Percentiles rank a stretch among this genome's conserved stretches.
Evolutionary conservation across 805 yeast genomes (phyloP).

Genomic region (Ogataea wickerhamii): DNA sequence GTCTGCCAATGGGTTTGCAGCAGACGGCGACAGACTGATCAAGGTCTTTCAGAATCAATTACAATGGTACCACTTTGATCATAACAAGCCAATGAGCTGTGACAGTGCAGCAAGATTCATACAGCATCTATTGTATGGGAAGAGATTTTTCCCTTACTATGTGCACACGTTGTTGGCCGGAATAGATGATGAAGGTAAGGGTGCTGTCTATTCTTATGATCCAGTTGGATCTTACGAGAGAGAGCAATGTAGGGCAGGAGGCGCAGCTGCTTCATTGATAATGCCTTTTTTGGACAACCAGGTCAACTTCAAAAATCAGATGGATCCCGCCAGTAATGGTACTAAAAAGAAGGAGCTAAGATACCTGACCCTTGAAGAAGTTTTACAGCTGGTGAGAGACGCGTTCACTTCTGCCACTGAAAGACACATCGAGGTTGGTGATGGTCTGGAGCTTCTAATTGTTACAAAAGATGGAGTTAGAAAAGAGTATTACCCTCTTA

Average conservation of each 20-base stretch:
- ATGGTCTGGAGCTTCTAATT: slow-evolving; percentile 84
- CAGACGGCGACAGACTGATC: slow-evolving; percentile 86
- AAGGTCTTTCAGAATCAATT: slow-evolving; percentile 64
- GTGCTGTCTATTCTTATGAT: slow-evolving; percentile 93
- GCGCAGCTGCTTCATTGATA: slow-evolving; percentile 92
- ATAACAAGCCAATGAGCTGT: slow-evolving; percentile 66
- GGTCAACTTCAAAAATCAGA: slow-evolving; percentile 92
- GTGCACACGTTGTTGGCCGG: slow-evolving; percentile 95
- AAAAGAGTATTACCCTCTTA: slow-evolving; percentile 77
- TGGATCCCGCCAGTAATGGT: slow-evolving; percentile 74
- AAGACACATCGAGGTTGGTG: slow-evolving; percentile 98
- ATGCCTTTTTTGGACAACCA: slow-evolving; percentile 98
- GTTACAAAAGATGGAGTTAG: slow-evolving; percentile 92
- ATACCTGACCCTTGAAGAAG: slow-evolving; percentile 78
- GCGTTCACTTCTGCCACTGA: slow-evolving; percentile 96
- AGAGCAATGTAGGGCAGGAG: slow-evolving; percentile 97
- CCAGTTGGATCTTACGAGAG: slow-evolving; percentile 98
- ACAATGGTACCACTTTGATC: slow-evolving; percentile 92
- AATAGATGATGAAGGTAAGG: slow-evolving; percentile 84
- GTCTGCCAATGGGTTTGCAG: slow-evolving; percentile 95
- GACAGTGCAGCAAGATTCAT: slow-evolving; percentile 83
- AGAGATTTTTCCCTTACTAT: slow-evolving; percentile 95
- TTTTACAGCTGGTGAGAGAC: slow-evolving; percentile 81
- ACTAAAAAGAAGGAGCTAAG: slow-evolving; percentile 55
- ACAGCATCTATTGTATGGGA: slow-evolving; percentile 86